Base-by-base conservation (phyloP, 73 alveolate genomes). In the Stentor coeruleus region DNA sequence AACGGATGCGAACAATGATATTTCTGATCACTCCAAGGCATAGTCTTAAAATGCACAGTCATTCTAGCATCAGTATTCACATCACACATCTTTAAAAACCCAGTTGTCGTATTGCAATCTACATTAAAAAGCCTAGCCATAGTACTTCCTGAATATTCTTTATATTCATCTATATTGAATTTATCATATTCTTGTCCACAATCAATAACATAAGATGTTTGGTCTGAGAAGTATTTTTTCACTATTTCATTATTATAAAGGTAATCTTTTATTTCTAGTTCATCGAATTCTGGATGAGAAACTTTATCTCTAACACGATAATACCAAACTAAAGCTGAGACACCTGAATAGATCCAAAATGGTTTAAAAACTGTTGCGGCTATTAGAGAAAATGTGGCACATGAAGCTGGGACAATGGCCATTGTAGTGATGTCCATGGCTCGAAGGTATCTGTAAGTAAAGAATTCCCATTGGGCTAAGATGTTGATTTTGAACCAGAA, bases 51-150 rank as follows among this genome's bases (percentile, higher is more conserved):
- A 76, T 87, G 74, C 37, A 90, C 86, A 14, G 91, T 90, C 93
- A 90, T 90, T 59, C 66, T 57, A 40, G 96, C 96, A 35, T 89
- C 93, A 30, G 85, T 58, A 82, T 90, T 90, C 3, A 90, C 91
- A 84, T 90, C 96, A 38, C 93, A 89, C 37, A 90, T 55, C 87
- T 87, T 87, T 81, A 85, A 87, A 74, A 15, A n/a, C n/a, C 96
- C 96, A 76, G 90, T 87, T 26, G 93, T 87, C 57, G n/a, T 91
- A 89, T 88, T 88, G 49, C 87, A 60, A 76, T 91, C 96, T 31
- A 87, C 85, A 81, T 91, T 91, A 88, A 91, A 88, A 89, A 91
- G 88, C 76, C 77, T 91, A 41, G 93, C 92, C 14, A 74, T 0
- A 4, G 90, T 81, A 28, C 90, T 85, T 26, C 66, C 84, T 2